phyloP scores from a whole-genome alignment of 2,329 filamentous ascomycete species.

The Coccinonectria pachysandricola region DNA sequence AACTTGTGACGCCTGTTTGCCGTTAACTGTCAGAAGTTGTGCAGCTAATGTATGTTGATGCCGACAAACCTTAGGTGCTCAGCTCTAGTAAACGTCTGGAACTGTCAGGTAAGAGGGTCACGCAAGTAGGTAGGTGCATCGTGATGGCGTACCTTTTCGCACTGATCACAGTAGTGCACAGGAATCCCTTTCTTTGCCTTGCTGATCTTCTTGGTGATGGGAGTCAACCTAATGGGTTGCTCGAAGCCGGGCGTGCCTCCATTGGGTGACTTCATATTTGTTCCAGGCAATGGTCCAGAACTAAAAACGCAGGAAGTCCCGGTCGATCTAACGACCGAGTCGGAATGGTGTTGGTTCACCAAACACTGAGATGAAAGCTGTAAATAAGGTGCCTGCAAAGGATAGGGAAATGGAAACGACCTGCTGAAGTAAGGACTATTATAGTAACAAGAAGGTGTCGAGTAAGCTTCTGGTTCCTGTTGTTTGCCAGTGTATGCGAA shows the following conservation, averaged over 20 bases:
- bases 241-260: constrained; percentile 23
- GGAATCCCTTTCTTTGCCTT: constrained; percentile 50
- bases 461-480: constrained; percentile 23
- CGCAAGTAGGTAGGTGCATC: background rate
- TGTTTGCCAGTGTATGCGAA: too few species aligned
- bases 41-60: constrained; percentile 1
- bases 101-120: too few species aligned
- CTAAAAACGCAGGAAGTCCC: too few species aligned
- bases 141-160: constrained; percentile 35
- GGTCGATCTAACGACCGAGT: too few species aligned
- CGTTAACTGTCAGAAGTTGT: constrained; percentile 14
- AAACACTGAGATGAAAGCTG: too few species aligned
- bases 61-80: constrained; percentile 47
- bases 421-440: too few species aligned
- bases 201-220: constrained; percentile 46
- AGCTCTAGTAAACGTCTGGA: constrained; percentile 50
- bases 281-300: too few species aligned
- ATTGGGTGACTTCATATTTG: too few species aligned
- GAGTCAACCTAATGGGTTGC: constrained; percentile 40
- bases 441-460: constrained; percentile 21
- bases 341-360: constrained; percentile 18
- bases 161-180: constrained; percentile 44
- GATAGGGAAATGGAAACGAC: too few species aligned
- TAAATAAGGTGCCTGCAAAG: too few species aligned
- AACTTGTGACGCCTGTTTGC: constrained; percentile 46